Conservation (phyloP, 2,329 filamentous ascomycete genomes). For the Oidium heveae region DNA sequence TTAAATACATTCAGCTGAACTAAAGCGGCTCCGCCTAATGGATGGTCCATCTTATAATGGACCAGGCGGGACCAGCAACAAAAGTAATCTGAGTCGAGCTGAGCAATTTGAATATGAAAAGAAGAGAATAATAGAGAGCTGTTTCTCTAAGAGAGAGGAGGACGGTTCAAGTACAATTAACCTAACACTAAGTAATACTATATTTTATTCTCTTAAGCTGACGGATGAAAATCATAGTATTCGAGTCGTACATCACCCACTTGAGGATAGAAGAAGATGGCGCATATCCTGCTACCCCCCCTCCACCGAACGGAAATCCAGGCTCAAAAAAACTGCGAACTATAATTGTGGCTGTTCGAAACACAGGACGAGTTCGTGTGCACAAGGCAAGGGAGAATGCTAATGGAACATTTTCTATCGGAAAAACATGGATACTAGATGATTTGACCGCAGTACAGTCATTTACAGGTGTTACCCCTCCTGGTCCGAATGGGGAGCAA, state of each 20-base stretch:
- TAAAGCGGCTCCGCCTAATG: slow-evolving; percentile 14
- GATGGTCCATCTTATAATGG: slow-evolving; percentile 13
- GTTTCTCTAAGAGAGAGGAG: slow-evolving; percentile 71
- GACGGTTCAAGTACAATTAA: slow-evolving; percentile 47
- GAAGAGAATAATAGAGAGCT: slow-evolving; percentile 76
- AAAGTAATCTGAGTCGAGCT: slow-evolving; percentile 21
- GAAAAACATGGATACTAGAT: slow-evolving; percentile 94
- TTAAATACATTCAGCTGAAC: slow-evolving; percentile 3
- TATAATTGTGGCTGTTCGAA: slow-evolving; percentile 81
- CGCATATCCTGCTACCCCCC: slow-evolving; percentile 55
- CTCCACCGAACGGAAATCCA: slow-evolving; percentile 50
- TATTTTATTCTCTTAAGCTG: background rate
- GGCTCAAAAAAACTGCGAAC: slow-evolving; percentile 68
- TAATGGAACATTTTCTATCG: slow-evolving; percentile 87
- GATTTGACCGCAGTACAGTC: slow-evolving; percentile 68
- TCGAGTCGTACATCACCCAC: slow-evolving; percentile 95
- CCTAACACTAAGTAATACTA: too few relatives aligned
- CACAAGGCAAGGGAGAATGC: slow-evolving; percentile 93
- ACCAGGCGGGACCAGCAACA: slow-evolving; percentile 12
- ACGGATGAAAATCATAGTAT: slow-evolving; percentile 22
- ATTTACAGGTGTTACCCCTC: slow-evolving; percentile 37
- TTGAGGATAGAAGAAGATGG: slow-evolving; percentile 77
- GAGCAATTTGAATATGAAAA: slow-evolving; percentile 95
- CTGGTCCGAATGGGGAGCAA: slow-evolving; percentile 32
- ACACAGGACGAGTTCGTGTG: slow-evolving; percentile 76